Evolutionary conservation across 2,329 filamentous ascomycete species (phyloP).

Genomic region (Fusarium subglutinans): DNA sequence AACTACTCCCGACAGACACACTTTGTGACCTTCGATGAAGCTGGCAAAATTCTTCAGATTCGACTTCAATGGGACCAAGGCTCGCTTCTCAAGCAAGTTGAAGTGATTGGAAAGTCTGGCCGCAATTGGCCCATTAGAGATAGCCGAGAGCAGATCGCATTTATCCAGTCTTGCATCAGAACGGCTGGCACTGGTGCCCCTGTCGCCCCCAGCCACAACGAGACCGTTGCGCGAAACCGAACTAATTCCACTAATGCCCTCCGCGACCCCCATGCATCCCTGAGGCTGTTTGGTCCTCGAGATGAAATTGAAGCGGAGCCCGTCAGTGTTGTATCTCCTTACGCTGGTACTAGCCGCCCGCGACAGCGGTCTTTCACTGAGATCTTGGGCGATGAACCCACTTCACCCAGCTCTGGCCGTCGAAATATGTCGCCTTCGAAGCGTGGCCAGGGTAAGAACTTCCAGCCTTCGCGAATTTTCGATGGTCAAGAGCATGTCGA

Average conservation of each 20-base stretch:
- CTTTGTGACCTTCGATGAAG: slow-evolving; percentile 82
- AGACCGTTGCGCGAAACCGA: slow-evolving; percentile 56
- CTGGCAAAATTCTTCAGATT: slow-evolving; percentile 85
- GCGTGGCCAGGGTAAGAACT: slow-evolving; percentile 67
- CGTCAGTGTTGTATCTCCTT: slow-evolving; percentile 66
- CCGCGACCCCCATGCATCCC: slow-evolving; percentile 74
- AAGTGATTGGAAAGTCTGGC: slow-evolving; percentile 89
- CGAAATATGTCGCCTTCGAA: slow-evolving; percentile 63
- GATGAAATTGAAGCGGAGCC: slow-evolving; percentile 66
- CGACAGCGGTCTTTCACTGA: slow-evolving; percentile 77
- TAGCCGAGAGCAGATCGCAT: slow-evolving; percentile 80
- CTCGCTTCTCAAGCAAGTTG: slow-evolving; percentile 89
- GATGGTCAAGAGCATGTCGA: slow-evolving; percentile 60
- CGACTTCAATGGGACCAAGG: slow-evolving; percentile 96
- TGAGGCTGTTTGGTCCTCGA: slow-evolving; percentile 78
- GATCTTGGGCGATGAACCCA: slow-evolving; percentile 69
- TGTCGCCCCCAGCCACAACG: slow-evolving; percentile 48
- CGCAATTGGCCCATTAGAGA: slow-evolving; percentile 96
- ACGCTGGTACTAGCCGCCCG: slow-evolving; percentile 65
- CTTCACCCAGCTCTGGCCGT: slow-evolving; percentile 57
- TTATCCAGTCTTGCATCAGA: slow-evolving; percentile 73
- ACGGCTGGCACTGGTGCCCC: slow-evolving; percentile 51
- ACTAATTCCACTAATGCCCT: slow-evolving; percentile 63
- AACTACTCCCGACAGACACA: slow-evolving; percentile 70
- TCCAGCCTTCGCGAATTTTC: slow-evolving; percentile 70